Evolutionary conservation across 179 eudicot genomes (phyloP).

Genomic region (Vitellaria paradoxa): DNA sequence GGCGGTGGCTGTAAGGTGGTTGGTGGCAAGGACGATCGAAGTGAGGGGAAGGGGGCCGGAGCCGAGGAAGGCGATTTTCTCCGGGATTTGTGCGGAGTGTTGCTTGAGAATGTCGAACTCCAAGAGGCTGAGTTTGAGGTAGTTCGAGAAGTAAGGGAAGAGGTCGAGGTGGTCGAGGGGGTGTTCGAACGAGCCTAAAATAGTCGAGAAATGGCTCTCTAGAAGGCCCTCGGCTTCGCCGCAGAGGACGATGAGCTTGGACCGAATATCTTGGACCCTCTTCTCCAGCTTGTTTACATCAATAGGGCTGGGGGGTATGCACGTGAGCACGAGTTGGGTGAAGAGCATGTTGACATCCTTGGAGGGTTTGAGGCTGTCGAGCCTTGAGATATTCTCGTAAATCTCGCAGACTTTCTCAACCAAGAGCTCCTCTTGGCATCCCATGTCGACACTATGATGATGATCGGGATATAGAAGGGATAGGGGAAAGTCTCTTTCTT

Average conservation of each 20-base stretch:
- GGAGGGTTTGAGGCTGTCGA: constrained; percentile 58
- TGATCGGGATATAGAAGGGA: too few relatives aligned
- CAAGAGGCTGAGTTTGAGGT: constrained; percentile 52
- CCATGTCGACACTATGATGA: constrained; percentile 61
- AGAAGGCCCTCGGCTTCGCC: constrained; percentile 70
- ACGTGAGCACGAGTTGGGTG: constrained; percentile 55
- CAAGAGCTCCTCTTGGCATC: constrained; percentile 52
- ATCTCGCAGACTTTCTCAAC: constrained; percentile 42
- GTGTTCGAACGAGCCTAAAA: constrained; percentile 39
- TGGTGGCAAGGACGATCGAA: constrained; percentile 55
- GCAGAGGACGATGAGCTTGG: constrained; percentile 57
- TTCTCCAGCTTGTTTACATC: constrained; percentile 49
- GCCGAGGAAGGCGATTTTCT: constrained; percentile 57
- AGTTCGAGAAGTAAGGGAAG: constrained; percentile 63
- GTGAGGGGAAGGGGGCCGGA: constrained; percentile 82
- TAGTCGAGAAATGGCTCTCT: constrained; percentile 59
- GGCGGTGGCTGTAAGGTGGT: constrained; percentile 43
- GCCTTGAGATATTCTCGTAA: constrained; percentile 47
- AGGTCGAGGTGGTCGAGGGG: constrained; percentile 55
- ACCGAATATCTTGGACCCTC: constrained; percentile 47
- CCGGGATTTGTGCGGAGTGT: constrained; percentile 30
- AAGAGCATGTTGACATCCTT: constrained; percentile 70
- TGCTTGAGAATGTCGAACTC: constrained; percentile 48
- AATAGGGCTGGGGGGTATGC: constrained; percentile 56
- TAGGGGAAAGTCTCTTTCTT: too few relatives aligned